phyloP scores from a whole-genome alignment of 441 rosid genomes.

The Brassica hybrid region DNA sequence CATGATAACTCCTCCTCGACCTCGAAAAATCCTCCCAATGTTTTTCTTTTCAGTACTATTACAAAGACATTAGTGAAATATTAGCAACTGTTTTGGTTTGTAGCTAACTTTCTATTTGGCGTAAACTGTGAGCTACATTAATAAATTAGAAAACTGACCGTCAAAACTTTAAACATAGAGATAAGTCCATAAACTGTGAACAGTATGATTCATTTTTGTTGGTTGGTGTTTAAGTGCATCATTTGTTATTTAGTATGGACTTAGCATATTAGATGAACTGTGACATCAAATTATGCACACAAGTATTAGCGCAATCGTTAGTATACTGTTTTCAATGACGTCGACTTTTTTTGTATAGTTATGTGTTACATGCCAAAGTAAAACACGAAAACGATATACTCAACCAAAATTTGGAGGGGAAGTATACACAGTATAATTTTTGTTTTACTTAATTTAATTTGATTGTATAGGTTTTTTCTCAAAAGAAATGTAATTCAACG shows the following conservation, averaged over 20 bases:
- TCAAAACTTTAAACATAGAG: conserved; percentile 11
- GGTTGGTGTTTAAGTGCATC: neutral
- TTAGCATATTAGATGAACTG: neutral
- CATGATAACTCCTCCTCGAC: conserved; percentile 30
- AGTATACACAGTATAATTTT: neutral
- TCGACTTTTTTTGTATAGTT: neutral
- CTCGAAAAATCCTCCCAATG: neutral
- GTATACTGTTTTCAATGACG: neutral
- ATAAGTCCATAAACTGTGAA: neutral
- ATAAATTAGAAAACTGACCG: neutral
- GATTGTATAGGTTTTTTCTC: neutral
- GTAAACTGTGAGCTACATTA: conserved; percentile 27
- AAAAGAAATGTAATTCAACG: neutral
- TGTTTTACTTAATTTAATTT: neutral
- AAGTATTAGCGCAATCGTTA: neutral
- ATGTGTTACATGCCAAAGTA: neutral
- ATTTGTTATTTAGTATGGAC: neutral
- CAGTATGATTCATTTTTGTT: conserved; percentile 1
- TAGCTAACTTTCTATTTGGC: conserved; percentile 30
- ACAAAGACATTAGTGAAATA: neutral
- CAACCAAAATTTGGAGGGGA: neutral
- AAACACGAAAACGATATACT: neutral
- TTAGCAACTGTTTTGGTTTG: conserved; percentile 7
- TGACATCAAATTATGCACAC: neutral
- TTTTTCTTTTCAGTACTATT: neutral